These are phyloP conservation scores for Trichocladium uniseriatum DNA, from an alignment of 495 filamentous ascomycete genomes.

Conservation along the genomic window DNA sequence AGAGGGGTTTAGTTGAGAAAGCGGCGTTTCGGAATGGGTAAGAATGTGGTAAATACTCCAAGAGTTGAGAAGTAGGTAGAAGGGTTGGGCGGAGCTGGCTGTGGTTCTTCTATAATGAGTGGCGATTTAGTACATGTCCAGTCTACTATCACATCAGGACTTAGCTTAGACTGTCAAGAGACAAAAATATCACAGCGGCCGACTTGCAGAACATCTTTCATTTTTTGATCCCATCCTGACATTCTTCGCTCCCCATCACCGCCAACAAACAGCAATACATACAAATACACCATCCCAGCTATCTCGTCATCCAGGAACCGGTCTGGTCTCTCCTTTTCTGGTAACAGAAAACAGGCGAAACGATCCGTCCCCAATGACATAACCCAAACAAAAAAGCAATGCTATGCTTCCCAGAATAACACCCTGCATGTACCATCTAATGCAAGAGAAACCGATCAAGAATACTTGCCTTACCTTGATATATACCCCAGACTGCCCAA, in stretches of 20 bases:
- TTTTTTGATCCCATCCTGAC: no score
- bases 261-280: neutral
- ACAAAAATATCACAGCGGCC: neutral
- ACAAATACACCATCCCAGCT: neutral
- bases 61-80: no score
- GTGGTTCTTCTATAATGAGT: no score
- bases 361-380: neutral
- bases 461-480: slow-evolving; percentile 16
- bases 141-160: no score
- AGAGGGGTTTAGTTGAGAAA: no score
- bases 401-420: slow-evolving; percentile 11
- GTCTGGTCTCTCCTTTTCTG: neutral
- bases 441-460: slow-evolving; percentile 8
- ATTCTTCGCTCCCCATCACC: neutral
- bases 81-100: no score
- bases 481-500: slow-evolving; percentile 3
- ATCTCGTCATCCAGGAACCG: neutral
- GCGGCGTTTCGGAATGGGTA: no score
- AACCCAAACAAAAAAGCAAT: slow-evolving; percentile 6
- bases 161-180: no score
- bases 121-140: no score
- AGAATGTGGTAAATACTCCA: no score
- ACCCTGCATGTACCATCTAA: slow-evolving; percentile 8
- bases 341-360: neutral
- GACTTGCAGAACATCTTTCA: neutral